phyloP scores from a whole-genome alignment of 495 filamentous ascomycete genomes.

The Tuber indicum region DNA sequence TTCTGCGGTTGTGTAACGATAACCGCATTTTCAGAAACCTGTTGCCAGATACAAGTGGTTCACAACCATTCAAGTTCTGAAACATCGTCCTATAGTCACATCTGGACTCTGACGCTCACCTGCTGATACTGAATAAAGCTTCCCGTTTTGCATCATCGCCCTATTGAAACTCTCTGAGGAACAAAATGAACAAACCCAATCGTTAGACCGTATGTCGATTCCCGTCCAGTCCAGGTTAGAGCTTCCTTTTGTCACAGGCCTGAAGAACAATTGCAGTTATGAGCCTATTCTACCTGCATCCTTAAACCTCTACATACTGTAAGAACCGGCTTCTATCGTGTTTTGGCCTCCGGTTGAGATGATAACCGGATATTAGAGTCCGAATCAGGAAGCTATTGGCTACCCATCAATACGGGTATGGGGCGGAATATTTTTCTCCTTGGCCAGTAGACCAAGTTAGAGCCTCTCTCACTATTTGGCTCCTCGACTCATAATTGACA shows the following conservation, averaged over 20 bases:
- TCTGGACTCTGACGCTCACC: slow-evolving; percentile 25
- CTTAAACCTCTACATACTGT: not conserved
- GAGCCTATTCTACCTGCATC: not conserved
- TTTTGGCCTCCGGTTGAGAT: slow-evolving; percentile 21
- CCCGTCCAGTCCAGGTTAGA: slow-evolving; percentile 31
- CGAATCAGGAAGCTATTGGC: slow-evolving; percentile 32
- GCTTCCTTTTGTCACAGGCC: slow-evolving; percentile 29
- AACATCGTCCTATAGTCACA: slow-evolving; percentile 14
- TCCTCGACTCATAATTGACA: not conserved
- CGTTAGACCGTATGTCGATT: slow-evolving; percentile 34
- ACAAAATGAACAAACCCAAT: slow-evolving; percentile 14
- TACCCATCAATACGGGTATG: slow-evolving; percentile 16
- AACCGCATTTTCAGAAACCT: not conserved
- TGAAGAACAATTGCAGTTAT: slow-evolving; percentile 17
- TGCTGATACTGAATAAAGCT: not conserved
- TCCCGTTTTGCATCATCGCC: slow-evolving; percentile 22
- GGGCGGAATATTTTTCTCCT: not conserved
- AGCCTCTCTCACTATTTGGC: not conserved
- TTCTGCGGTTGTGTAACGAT: not conserved
- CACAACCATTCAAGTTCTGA: slow-evolving; percentile 17
- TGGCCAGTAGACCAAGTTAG: not conserved
- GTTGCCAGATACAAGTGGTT: not conserved
- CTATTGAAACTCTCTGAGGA: slow-evolving; percentile 20
- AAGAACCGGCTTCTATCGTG: slow-evolving; percentile 18
- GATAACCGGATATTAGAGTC: slow-evolving; percentile 20